A percentile compares a stretch with the other conserved stretches of the same genome.
These are phyloP conservation scores for Mucor irregularis DNA, from an alignment of 371 early-diverging fungal genomes.

Conservation along the genomic window DNA sequence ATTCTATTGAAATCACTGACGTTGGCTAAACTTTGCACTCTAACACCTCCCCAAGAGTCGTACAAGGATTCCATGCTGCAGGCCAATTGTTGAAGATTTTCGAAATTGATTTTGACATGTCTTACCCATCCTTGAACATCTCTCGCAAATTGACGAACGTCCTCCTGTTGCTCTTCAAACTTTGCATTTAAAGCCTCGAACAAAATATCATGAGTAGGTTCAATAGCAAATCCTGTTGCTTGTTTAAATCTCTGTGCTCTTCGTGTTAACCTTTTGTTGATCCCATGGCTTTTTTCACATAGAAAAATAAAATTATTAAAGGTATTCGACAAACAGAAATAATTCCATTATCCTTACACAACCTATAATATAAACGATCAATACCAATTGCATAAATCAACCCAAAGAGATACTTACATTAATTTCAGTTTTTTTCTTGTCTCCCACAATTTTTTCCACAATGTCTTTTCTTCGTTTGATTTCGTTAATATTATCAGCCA, in stretches of 20 bases:
- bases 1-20: conserved; percentile 34
- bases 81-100: conserved; percentile 59
- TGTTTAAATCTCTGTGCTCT: conserved; percentile 49
- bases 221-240: conserved; percentile 40
- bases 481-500: conserved; percentile 85
- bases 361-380: conserved; percentile 21
- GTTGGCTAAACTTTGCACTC: conserved; percentile 33
- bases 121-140: conserved; percentile 60
- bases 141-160: conserved; percentile 50
- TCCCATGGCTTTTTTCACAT: conserved; percentile 53
- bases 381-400: background rate
- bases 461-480: conserved; percentile 85
- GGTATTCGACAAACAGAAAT: too few species aligned
- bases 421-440: conserved; percentile 66
- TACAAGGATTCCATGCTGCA: conserved; percentile 61
- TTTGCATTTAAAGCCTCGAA: conserved; percentile 61
- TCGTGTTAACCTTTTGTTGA: conserved; percentile 67
- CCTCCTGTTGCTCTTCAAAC: conserved; percentile 61
- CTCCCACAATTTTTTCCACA: conserved; percentile 81
- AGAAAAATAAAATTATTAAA: background rate
- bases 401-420: conserved; percentile 50
- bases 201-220: conserved; percentile 56
- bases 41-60: conserved; percentile 38
- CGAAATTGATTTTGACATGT: conserved; percentile 61
- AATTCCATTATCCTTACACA: conserved; percentile 15